Percentiles rank a stretch among this genome's conserved stretches.
phyloP scores from a whole-genome alignment of 768 basidiomycete genomes.

The Russula dissimulans region DNA sequence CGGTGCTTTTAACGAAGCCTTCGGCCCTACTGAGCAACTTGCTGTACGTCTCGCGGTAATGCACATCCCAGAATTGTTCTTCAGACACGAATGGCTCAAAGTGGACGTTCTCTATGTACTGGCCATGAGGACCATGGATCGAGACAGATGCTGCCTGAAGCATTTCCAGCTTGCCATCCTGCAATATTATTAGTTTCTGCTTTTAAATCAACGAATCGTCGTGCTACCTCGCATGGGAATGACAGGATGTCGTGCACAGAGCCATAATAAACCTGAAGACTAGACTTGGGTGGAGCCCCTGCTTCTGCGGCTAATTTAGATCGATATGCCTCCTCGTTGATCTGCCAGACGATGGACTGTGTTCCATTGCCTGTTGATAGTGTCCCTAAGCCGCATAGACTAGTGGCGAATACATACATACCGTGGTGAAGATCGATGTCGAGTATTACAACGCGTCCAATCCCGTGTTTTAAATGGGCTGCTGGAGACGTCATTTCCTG shows the following conservation, averaged over 20 bases:
- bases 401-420: conserved; percentile 22
- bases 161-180: conserved; percentile 74
- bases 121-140: conserved; percentile 72
- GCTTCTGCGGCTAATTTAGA: conserved; percentile 48
- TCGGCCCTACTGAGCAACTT: conserved; percentile 56
- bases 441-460: conserved; percentile 74
- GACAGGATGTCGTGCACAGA: conserved; percentile 92
- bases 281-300: conserved; percentile 31
- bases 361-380: conserved; percentile 74
- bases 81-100: conserved; percentile 63
- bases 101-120: conserved; percentile 83
- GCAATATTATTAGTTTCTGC: conserved; percentile 7
- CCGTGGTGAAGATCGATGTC: conserved; percentile 94
- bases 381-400: background rate
- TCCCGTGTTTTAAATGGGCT: conserved; percentile 76
- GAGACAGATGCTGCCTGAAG: conserved; percentile 84
- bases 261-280: conserved; percentile 73
- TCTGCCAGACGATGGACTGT: conserved; percentile 83
- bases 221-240: conserved; percentile 78
- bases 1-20: conserved; percentile 61
- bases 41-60: conserved; percentile 62
- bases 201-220: background rate
- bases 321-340: conserved; percentile 81
- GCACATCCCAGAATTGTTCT: conserved; percentile 61
- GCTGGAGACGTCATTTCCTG: background rate